Conservation (phyloP, 2,329 filamentous ascomycete genomes). For the Xylariaceae sp. region DNA sequence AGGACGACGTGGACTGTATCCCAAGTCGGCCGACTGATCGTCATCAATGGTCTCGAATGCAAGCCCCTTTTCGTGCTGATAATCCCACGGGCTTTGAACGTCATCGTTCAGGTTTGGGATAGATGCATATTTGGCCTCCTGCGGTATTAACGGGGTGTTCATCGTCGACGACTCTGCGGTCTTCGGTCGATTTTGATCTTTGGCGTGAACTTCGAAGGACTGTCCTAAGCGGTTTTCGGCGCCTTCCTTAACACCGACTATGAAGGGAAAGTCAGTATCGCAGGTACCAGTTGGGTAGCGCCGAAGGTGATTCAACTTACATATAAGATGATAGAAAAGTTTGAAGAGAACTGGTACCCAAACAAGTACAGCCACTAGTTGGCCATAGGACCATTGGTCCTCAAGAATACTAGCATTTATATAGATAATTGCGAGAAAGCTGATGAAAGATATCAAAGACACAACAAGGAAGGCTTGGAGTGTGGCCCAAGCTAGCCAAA, state of each 20-base stretch:
- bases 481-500: not conserved
- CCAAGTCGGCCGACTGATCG: no score
- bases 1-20: no score
- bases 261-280: not conserved
- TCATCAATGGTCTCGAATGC: no score
- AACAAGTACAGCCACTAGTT: constrained; percentile 1
- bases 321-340: not conserved
- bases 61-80: no score
- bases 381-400: constrained; percentile 4
- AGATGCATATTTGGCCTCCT: no score
- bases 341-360: constrained; percentile 1
- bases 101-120: no score
- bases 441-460: not conserved
- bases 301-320: not conserved
- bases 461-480: not conserved
- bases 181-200: no score
- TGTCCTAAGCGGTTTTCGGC: not conserved
- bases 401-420: not conserved
- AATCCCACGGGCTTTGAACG: no score
- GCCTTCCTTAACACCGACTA: not conserved
- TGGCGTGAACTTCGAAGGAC: no score
- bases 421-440: not conserved
- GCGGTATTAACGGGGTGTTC: no score
- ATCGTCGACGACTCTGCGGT: no score
- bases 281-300: not conserved